phyloP scores from a whole-genome alignment of 108 stramenopile species.

The Aurantiochytrium sp. region DNA sequence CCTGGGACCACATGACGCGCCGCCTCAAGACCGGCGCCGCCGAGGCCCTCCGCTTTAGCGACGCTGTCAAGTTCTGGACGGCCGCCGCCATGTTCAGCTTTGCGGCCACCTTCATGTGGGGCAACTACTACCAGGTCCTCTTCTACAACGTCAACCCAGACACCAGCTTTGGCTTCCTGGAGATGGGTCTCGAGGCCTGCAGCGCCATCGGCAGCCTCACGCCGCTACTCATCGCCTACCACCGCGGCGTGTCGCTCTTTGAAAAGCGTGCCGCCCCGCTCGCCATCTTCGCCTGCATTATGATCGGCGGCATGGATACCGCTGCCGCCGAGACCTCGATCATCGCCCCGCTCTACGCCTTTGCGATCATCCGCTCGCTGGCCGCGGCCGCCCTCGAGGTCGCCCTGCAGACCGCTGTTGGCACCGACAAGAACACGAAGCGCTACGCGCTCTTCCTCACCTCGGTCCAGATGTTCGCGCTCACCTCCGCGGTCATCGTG shows the following conservation, averaged over 20 bases:
- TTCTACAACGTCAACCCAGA: neutral
- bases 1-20: no score
- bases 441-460: neutral
- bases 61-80: neutral
- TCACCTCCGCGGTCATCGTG: neutral
- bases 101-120: neutral
- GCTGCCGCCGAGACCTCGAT: neutral
- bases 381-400: neutral
- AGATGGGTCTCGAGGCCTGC: constrained; percentile 10
- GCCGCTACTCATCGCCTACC: neutral
- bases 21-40: neutral
- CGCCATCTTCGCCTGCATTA: neutral
- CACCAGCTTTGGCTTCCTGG: neutral
- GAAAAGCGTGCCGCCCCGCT: neutral
- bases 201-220: neutral
- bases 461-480: neutral
- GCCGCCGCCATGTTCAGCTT: neutral
- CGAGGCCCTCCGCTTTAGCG: neutral
- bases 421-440: neutral
- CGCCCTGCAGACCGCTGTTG: neutral
- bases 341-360: neutral
- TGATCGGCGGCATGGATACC: neutral
- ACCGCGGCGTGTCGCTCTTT: neutral
- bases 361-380: neutral
- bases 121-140: constrained; percentile 15